Evolutionary conservation across 2,329 filamentous ascomycete species (phyloP).

Genomic region (Metarhizium robertsii): DNA sequence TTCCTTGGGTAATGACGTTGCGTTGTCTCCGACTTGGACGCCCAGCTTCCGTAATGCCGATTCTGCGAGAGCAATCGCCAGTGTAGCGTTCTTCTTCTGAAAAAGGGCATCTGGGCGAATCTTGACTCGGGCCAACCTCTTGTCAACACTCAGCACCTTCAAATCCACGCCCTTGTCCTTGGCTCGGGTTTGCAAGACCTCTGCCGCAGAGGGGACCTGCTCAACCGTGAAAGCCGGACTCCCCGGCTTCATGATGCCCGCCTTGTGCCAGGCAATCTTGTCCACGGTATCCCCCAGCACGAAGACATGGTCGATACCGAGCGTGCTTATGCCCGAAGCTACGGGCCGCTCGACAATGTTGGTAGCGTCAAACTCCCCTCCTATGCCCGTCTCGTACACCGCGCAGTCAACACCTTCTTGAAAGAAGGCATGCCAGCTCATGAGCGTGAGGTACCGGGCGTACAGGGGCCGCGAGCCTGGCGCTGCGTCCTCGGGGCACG

Average conservation of each 20-base stretch:
- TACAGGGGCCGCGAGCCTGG: conserved; percentile 42
- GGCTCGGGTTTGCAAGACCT: conserved; percentile 41
- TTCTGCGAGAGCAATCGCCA: conserved; percentile 44
- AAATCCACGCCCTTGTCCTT: conserved; percentile 40
- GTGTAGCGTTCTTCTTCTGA: conserved; percentile 48
- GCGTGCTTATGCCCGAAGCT: conserved; percentile 52
- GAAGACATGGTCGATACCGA: conserved; percentile 61
- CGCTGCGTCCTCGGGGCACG: conserved; percentile 22
- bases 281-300: conserved; percentile 53
- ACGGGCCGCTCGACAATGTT: conserved; percentile 52
- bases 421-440: conserved; percentile 59
- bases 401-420: conserved; percentile 52
- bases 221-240: conserved; percentile 48
- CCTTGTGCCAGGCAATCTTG: conserved; percentile 66
- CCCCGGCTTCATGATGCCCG: conserved; percentile 57
- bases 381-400: conserved; percentile 58
- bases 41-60: conserved; percentile 36
- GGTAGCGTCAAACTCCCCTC: conserved; percentile 60
- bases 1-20: conserved; percentile 42
- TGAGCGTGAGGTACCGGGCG: conserved; percentile 53
- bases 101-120: conserved; percentile 45
- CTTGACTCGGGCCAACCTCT: conserved; percentile 33
- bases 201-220: conserved; percentile 36
- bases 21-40: conserved; percentile 10
- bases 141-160: conserved; percentile 35